These are phyloP conservation scores for Daldinia bambusicola DNA, from an alignment of 495 filamentous ascomycete genomes.

Conservation along the genomic window DNA sequence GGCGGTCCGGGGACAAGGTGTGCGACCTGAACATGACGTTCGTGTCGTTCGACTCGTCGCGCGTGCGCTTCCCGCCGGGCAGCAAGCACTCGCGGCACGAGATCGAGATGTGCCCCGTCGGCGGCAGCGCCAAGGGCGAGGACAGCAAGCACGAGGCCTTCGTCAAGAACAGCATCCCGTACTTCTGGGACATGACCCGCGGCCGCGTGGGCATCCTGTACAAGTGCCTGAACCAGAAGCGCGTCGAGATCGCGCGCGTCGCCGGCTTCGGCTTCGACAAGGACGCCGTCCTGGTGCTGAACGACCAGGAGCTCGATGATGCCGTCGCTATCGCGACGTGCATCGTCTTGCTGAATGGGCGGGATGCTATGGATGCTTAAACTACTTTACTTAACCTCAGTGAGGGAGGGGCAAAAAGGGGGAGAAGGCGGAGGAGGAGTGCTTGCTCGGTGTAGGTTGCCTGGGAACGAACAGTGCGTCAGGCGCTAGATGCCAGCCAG, in stretches of 20 bases:
- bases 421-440: neutral
- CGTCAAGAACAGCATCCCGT: constrained; percentile 44
- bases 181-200: constrained; percentile 49
- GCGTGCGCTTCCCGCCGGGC: constrained; percentile 41
- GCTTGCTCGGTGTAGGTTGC: too few species aligned
- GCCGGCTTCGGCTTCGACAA: constrained; percentile 45
- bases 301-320: constrained; percentile 43
- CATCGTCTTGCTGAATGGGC: constrained; percentile 45
- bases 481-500: too few species aligned
- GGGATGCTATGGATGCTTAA: constrained; percentile 47
- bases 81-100: constrained; percentile 42
- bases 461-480: too few species aligned
- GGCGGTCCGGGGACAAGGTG: constrained; percentile 31
- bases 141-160: constrained; percentile 47
- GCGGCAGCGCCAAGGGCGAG: constrained; percentile 31
- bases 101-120: constrained; percentile 46
- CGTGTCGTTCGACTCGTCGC: constrained; percentile 43
- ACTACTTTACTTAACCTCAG: too few species aligned
- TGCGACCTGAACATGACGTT: constrained; percentile 50
- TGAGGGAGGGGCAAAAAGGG: neutral
- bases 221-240: constrained; percentile 49
- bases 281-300: constrained; percentile 44
- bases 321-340: constrained; percentile 45
- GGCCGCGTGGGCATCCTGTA: constrained; percentile 45
- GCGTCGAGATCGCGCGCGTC: constrained; percentile 46